Evolutionary conservation across 352 stramenopile genomes (phyloP).

Genomic region (Globisporangium paddicum): DNA sequence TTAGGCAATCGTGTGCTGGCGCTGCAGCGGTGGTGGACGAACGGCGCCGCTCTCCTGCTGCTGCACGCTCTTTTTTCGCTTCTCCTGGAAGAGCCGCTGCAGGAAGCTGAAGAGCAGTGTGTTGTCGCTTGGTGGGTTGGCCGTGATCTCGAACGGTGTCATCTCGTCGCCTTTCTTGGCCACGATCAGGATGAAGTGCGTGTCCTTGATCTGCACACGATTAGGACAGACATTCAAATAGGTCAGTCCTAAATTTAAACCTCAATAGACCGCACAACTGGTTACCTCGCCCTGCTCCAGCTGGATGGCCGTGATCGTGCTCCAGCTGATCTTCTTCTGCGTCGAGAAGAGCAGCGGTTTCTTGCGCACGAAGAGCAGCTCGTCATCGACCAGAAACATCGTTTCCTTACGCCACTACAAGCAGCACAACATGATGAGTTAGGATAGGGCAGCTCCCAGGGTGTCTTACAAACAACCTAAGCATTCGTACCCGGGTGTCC

Average conservation of each 20-base stretch:
- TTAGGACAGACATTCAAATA: no score
- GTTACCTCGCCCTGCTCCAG: conserved; percentile 23
- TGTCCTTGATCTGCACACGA: conserved; percentile 18
- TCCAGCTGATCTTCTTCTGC: conserved; percentile 26
- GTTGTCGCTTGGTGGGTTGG: conserved; percentile 22
- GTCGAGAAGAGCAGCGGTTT: conserved; percentile 27
- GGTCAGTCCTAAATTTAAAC: no score
- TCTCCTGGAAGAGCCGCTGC: conserved; percentile 22
- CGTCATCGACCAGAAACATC: conserved; percentile 22
- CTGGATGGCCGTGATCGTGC: conserved; percentile 27
- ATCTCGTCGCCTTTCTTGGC: conserved; percentile 23
- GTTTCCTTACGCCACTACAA: conserved; percentile 32
- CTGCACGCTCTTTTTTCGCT: conserved; percentile 15
- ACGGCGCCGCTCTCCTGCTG: neutral
- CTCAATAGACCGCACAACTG: neutral
- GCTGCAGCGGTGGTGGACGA: neutral
- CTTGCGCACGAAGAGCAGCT: conserved; percentile 30
- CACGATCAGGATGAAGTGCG: conserved; percentile 37
- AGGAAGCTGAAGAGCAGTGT: conserved; percentile 18
- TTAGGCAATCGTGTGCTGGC: conserved; percentile 4
- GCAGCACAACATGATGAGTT: neutral
- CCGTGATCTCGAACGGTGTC: conserved; percentile 26
- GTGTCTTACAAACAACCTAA: neutral
- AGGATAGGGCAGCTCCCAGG: neutral
- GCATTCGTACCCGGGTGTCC: conserved; percentile 9